phyloP scores from a whole-genome alignment of 2,329 filamentous ascomycete species.

The Alternaria sp. region DNA sequence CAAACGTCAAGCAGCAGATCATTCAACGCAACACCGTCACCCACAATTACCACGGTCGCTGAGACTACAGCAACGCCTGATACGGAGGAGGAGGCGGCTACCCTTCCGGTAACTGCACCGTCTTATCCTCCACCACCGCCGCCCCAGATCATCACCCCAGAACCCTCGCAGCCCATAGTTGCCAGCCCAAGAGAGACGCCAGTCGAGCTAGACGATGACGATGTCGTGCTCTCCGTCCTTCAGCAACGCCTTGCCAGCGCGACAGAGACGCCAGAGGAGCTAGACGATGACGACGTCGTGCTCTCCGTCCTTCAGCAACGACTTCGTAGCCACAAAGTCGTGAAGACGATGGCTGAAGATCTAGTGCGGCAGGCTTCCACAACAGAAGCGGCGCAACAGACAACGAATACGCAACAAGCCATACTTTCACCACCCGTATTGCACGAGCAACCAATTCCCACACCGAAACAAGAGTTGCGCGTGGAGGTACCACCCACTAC shows the following conservation, averaged over 20 bases:
- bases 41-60: neutral
- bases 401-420: neutral
- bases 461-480: neutral
- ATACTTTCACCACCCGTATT: neutral
- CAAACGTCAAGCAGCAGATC: neutral
- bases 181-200: neutral
- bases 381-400: neutral
- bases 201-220: neutral
- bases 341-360: neutral
- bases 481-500: neutral
- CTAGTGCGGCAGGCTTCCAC: neutral
- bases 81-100: too few species aligned
- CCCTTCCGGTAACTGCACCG: neutral
- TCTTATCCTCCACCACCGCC: neutral
- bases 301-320: slow-evolving; percentile 6
- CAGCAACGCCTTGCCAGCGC: neutral
- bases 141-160: neutral
- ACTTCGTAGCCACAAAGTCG: neutral
- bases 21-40: neutral
- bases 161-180: neutral
- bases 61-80: neutral
- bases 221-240: slow-evolving; percentile 6
- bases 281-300: slow-evolving; percentile 1
- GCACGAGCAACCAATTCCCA: neutral
- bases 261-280: neutral